Evolutionary conservation across 2,329 filamentous ascomycete species (phyloP).

Genomic region (Nemania bipapillata): DNA sequence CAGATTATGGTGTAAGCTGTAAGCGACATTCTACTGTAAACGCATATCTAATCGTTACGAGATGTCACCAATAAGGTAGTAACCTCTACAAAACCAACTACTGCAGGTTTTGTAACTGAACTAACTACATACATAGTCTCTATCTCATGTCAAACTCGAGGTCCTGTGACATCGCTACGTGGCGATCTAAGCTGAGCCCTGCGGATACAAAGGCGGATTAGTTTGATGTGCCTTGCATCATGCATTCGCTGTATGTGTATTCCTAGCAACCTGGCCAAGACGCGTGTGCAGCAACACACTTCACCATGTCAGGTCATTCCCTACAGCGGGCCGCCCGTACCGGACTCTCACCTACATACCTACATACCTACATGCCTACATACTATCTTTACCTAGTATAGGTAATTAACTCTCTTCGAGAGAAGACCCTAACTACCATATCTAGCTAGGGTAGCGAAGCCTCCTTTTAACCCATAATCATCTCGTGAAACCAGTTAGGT

Average conservation of each 20-base stretch:
- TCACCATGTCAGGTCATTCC: constrained; percentile 3
- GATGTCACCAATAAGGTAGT: background rate
- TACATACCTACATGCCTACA: too few species aligned
- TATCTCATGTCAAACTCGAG: constrained; percentile 16
- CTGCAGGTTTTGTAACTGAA: background rate
- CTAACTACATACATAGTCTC: background rate
- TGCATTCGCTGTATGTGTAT: constrained; percentile 23
- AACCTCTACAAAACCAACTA: background rate
- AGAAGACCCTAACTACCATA: background rate
- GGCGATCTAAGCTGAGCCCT: constrained; percentile 13
- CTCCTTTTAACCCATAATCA: background rate
- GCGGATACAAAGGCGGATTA: constrained; percentile 11
- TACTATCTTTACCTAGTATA: background rate
- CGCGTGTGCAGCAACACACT: constrained; percentile 10
- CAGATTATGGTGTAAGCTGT: too few species aligned
- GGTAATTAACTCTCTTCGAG: background rate
- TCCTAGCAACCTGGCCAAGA: background rate
- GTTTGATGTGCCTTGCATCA: constrained; percentile 37
- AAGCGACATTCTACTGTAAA: too few species aligned
- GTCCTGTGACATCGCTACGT: constrained; percentile 16
- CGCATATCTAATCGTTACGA: too few species aligned
- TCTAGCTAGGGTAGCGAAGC: background rate
- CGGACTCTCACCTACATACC: too few species aligned
- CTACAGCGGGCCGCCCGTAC: background rate
- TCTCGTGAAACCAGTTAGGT: background rate